Percentiles rank a stretch among this genome's conserved stretches.
phyloP scores from a whole-genome alignment of 1,284 basidiomycete genomes.

The Chalciporus sp. region DNA sequence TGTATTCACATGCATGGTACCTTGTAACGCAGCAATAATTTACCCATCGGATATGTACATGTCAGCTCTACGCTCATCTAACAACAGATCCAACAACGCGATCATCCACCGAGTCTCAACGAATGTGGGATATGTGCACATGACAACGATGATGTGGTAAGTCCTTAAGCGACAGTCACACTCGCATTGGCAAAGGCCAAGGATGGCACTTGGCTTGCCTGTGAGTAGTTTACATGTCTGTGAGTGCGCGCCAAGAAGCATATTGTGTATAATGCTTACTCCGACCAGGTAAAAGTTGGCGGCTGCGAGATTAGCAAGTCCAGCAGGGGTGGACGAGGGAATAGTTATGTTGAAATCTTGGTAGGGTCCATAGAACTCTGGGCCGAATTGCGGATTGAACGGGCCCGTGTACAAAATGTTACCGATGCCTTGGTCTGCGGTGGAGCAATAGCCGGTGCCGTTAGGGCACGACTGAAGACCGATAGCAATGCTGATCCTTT shows the following conservation, averaged over 20 bases:
- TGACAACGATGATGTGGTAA: neutral
- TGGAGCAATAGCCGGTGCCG: neutral
- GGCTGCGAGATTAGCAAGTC: conserved; percentile 8
- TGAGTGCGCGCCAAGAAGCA: neutral
- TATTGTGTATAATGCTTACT: conserved; percentile 1
- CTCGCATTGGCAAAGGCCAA: neutral
- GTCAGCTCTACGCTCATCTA: no score
- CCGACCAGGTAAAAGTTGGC: conserved; percentile 9
- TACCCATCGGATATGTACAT: no score
- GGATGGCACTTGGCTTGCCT: neutral
- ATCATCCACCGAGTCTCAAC: no score
- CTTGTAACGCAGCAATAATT: no score
- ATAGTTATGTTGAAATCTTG: conserved; percentile 9
- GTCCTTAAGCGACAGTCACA: neutral
- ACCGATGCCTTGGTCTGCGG: conserved; percentile 3
- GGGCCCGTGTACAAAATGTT: conserved; percentile 9
- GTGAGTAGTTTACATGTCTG: neutral
- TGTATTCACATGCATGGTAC: no score
- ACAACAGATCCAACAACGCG: no score
- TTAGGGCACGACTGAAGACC: conserved; percentile 12
- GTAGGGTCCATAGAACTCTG: conserved; percentile 1
- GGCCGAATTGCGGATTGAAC: conserved; percentile 4
- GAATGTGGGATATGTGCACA: neutral
- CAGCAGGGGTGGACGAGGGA: conserved; percentile 9
- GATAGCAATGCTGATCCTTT: conserved; percentile 7